Percentiles rank a stretch among this genome's conserved stretches.
Conservation (phyloP, 441 rosid genomes). For the Adansonia rubrostipa region DNA sequence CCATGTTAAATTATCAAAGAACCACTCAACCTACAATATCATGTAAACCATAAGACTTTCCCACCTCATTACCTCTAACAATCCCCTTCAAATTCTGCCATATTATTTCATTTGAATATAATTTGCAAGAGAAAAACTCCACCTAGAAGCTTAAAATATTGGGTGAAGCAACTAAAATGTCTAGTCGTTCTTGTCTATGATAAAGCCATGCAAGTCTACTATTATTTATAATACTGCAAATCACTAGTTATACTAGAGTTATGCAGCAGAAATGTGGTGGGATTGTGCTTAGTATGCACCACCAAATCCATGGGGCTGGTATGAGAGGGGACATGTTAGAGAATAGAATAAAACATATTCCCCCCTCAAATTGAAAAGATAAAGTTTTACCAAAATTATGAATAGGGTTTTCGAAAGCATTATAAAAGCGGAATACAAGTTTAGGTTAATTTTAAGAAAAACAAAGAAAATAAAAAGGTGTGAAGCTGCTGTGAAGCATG, state of each 20-base stretch:
- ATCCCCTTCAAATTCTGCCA: background rate
- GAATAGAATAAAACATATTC: background rate
- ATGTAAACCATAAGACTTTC: constrained; percentile 3
- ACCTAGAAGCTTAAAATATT: background rate
- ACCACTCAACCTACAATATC: background rate
- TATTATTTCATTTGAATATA: background rate
- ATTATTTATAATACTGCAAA: background rate
- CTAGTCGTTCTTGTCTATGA: background rate
- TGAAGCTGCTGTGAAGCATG: background rate
- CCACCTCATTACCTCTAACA: background rate
- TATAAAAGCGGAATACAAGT: background rate
- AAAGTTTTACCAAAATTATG: background rate
- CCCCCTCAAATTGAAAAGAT: background rate
- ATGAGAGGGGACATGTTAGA: background rate
- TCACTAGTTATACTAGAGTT: background rate
- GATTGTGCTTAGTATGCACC: background rate
- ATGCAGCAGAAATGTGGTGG: background rate
- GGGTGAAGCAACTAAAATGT: background rate
- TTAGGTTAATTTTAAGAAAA: constrained; percentile 1
- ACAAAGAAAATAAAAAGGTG: background rate
- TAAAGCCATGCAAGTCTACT: background rate
- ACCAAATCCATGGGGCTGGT: background rate
- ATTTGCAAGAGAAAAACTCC: background rate
- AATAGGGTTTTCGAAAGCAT: background rate
- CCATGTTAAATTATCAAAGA: background rate